Evolutionary conservation across 805 yeast genomes (phyloP).

Genomic region (Candida schatavii): DNA sequence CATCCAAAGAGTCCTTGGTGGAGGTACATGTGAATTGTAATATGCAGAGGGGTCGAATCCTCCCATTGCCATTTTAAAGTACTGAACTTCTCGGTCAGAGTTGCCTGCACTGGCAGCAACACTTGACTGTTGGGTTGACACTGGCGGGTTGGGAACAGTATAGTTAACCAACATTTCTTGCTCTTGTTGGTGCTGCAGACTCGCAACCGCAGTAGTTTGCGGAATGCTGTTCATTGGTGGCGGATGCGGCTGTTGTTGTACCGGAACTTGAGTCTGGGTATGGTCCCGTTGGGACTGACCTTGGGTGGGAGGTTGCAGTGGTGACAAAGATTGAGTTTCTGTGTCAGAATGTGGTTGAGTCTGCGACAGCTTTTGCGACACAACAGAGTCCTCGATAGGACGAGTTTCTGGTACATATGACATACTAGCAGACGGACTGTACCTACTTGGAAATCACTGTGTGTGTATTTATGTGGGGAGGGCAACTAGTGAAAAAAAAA

Average conservation of each 20-base stretch:
- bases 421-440: no score
- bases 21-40: slow-evolving; percentile 17
- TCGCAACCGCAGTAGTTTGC: slow-evolving; percentile 26
- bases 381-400: background rate
- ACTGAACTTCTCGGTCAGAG: background rate
- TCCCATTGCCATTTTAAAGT: slow-evolving; percentile 4
- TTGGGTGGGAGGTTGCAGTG: background rate
- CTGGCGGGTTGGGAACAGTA: slow-evolving; percentile 42
- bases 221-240: slow-evolving; percentile 2
- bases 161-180: slow-evolving; percentile 39
- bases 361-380: slow-evolving; percentile 5
- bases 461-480: no score
- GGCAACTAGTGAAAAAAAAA: background rate
- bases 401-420: background rate
- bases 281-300: slow-evolving; percentile 2
- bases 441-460: no score
- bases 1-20: slow-evolving; percentile 83
- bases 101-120: slow-evolving; percentile 22
- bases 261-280: slow-evolving; percentile 2
- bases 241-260: no score
- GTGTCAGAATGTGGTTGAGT: no score
- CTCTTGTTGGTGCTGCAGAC: slow-evolving; percentile 43
- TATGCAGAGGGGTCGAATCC: background rate
- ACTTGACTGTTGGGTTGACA: slow-evolving; percentile 35
- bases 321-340: no score